Percentiles rank a stretch among this genome's conserved stretches.
Evolutionary conservation across 805 yeast genomes (phyloP).

Genomic region (Wickerhamomyces ciferrii): DNA sequence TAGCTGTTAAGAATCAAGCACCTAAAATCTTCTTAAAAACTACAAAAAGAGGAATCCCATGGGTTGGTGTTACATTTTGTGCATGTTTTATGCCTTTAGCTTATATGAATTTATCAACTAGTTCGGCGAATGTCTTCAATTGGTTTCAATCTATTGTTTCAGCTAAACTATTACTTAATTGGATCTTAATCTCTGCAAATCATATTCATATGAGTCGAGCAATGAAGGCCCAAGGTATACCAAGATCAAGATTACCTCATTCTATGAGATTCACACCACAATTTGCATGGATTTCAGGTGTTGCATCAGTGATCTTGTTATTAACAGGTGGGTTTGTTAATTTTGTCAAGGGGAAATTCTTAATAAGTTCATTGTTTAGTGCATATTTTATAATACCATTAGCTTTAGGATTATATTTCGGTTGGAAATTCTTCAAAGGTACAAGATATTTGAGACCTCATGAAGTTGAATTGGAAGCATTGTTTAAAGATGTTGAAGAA

Average conservation of each 20-base stretch:
- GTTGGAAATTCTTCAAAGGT: constrained; percentile 25
- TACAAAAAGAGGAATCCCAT: constrained; percentile 26
- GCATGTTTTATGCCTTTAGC: constrained; percentile 25
- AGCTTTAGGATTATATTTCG: constrained; percentile 16
- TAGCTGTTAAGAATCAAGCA: constrained; percentile 30
- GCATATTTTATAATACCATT: constrained; percentile 14
- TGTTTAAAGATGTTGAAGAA: constrained; percentile 19
- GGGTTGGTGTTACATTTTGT: constrained; percentile 18
- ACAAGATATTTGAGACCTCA: constrained; percentile 24
- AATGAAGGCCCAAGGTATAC: constrained; percentile 31
- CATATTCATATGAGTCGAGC: constrained; percentile 21
- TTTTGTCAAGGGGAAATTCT: constrained; percentile 24
- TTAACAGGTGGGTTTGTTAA: constrained; percentile 27
- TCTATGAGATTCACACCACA: constrained; percentile 16
- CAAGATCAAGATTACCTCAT: constrained; percentile 24
- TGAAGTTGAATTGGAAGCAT: constrained; percentile 1
- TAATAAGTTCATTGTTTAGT: not conserved
- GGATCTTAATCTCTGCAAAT: constrained; percentile 14
- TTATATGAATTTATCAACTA: constrained; percentile 19
- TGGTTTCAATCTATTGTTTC: constrained; percentile 28
- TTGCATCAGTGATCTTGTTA: constrained; percentile 18
- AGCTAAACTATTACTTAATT: constrained; percentile 20
- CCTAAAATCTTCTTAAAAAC: constrained; percentile 22
- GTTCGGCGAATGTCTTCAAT: constrained; percentile 21
- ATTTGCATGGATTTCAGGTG: constrained; percentile 23